phyloP scores from a whole-genome alignment of 2,329 filamentous ascomycete species.

The Helotiales sp. region DNA sequence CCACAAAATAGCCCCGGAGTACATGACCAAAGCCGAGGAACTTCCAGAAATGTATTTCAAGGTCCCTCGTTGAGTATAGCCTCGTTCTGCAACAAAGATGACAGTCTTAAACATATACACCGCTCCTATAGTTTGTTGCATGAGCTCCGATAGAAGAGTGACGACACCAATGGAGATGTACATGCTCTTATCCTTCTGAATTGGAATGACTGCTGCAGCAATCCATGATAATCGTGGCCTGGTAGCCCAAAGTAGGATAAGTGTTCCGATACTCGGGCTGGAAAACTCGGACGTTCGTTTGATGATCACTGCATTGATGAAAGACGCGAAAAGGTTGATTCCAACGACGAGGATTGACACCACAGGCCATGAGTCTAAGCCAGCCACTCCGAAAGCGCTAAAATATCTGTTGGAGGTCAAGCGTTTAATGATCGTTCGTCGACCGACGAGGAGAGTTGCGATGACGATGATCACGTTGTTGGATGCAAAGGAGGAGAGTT shows the following conservation, averaged over 20 bases:
- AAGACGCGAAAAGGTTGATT: background rate
- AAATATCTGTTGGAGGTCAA: background rate
- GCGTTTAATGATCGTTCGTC: background rate
- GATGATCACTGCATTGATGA: constrained; percentile 1
- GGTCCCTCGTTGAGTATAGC: background rate
- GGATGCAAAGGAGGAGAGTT: constrained; percentile 1
- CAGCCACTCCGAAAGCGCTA: background rate
- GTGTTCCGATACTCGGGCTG: background rate
- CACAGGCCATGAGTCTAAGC: background rate
- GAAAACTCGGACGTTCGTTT: background rate
- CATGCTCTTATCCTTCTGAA: background rate
- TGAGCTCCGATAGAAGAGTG: background rate
- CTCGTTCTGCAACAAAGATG: background rate
- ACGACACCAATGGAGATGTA: background rate
- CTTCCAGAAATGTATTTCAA: background rate
- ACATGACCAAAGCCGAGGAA: background rate
- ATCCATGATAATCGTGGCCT: constrained; percentile 1
- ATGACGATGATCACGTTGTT: background rate
- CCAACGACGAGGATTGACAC: background rate
- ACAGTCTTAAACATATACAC: background rate
- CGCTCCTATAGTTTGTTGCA: background rate
- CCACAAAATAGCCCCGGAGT: background rate
- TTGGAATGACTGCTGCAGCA: background rate
- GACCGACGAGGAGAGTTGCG: background rate
- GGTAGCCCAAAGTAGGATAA: background rate